A percentile compares a stretch with the other conserved stretches of the same genome.
Conservation (phyloP, 2,329 filamentous ascomycete species). For the Gliomastix tumulicola region DNA sequence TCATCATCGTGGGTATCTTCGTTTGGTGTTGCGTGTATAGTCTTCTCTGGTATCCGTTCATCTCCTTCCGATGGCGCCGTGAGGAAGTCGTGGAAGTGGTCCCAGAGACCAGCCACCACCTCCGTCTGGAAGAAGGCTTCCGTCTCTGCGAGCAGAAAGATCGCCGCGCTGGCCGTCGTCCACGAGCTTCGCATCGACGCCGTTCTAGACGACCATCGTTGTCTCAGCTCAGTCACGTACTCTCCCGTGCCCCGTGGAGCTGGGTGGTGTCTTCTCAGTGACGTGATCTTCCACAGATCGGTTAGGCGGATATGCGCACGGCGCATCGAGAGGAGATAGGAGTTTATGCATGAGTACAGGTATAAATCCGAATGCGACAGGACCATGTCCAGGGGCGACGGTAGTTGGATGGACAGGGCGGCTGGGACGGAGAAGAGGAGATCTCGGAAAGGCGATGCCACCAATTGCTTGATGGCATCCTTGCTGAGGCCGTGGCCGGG, state of each 20-base stretch:
- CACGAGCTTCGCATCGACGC: conserved; percentile 73
- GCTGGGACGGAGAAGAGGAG: conserved; percentile 70
- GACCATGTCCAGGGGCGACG: conserved; percentile 80
- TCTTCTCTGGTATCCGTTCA: conserved; percentile 3
- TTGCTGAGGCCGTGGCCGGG: conserved; percentile 27
- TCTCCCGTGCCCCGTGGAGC: conserved; percentile 56
- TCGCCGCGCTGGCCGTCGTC: conserved; percentile 80
- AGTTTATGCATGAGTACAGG: conserved; percentile 77
- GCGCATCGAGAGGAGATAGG: conserved; percentile 79
- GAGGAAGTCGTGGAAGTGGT: conserved; percentile 73
- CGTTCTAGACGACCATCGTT: conserved; percentile 56
- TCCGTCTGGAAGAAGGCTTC: conserved; percentile 87
- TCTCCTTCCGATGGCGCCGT: conserved; percentile 13
- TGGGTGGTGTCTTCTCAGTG: conserved; percentile 70
- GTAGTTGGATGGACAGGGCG: conserved; percentile 64
- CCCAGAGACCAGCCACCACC: conserved; percentile 75
- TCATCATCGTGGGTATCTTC: conserved; percentile 1
- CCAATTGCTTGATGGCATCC: conserved; percentile 25
- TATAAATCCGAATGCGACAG: conserved; percentile 69
- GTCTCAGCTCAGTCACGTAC: conserved; percentile 54
- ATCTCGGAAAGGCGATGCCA: conserved; percentile 63
- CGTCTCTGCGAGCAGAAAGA: conserved; percentile 85
- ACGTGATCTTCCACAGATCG: conserved; percentile 79
- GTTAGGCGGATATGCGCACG: conserved; percentile 80
- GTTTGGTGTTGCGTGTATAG: conserved; percentile 4